Base-by-base conservation (phyloP, 169 alveolate species). In the Plasmodium chabaudi region DNA sequence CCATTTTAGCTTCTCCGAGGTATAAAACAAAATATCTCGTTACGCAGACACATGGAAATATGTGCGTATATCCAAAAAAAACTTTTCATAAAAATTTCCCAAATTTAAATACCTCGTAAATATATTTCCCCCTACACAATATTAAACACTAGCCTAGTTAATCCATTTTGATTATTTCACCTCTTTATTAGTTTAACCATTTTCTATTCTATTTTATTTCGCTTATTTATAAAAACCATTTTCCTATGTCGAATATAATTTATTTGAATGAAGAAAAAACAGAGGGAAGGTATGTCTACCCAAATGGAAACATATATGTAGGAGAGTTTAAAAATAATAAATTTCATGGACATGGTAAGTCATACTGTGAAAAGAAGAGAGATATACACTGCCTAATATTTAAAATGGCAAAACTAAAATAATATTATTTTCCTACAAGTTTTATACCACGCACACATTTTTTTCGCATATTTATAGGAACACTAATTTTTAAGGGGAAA, bases 311-410 rank as follows among this genome's bases (percentile, higher is more conserved):
- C 69, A 53, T 77, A 44, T 77, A 77, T 44, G 34, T 63, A 10
- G 88, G 88, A 9, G 88, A 77, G 0, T 77, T 77, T 63, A 77
- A 63, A 68, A 77, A 77, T 61, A 75, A 77, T 23, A 77, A 77
- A 25, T 77, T 77, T 51, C 88, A 77, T 23, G 88, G 88, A 10
- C 47, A 77, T 23, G 88, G 88, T 77, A 56, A 19, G 67, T 2
- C 10, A 1, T 15, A 56, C 10, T 0, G 5, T 10, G 19, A 0
- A 3, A 12, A 13, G 6, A 4, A 13, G 21, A 51, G 17, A 51
- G 59, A 15, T 3, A 0, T 51, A 34, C 6, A 34, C 4, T 34
- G 5, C 42, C 4, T 34, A 3, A 34, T 34, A 34, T 4, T 34
- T 34, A 34, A 34, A 34, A 34, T 34, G 5, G 5, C 7, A 34